phyloP scores from a whole-genome alignment of 257 asterid species.

The Forsythia suspensa region DNA sequence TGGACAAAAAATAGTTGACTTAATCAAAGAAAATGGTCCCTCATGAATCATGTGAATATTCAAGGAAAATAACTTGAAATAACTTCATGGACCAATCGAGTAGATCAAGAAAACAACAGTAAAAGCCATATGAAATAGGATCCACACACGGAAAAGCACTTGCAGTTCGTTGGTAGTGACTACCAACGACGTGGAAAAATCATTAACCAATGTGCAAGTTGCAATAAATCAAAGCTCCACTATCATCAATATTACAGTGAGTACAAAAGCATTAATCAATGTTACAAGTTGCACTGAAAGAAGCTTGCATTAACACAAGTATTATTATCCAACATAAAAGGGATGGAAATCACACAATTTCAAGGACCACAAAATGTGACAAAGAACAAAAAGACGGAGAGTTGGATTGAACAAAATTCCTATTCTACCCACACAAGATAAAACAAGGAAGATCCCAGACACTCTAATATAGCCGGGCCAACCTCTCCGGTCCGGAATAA shows the following conservation, averaged over 20 bases:
- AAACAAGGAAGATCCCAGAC: conserved; percentile 29
- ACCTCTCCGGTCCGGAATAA: conserved; percentile 25
- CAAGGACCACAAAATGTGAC: background rate
- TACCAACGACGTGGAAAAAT: background rate
- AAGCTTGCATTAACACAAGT: conserved; percentile 15
- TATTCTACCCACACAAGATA: conserved; percentile 26
- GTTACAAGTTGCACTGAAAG: background rate
- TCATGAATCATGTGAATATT: background rate
- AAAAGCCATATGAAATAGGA: too few species aligned
- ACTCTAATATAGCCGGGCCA: conserved; percentile 41
- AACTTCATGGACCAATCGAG: background rate
- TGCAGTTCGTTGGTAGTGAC: background rate
- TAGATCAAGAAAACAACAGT: background rate
- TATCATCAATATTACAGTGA: background rate
- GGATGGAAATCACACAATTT: conserved; percentile 11
- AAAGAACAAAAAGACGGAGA: conserved; percentile 7
- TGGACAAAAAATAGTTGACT: background rate
- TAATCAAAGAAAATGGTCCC: background rate
- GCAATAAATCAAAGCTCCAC: background rate
- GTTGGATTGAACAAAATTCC: conserved; percentile 33
- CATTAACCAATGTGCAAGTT: background rate
- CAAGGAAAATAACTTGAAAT: too few species aligned
- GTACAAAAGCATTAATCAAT: background rate
- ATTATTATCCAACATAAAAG: conserved; percentile 1
- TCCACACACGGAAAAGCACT: background rate